phyloP scores from a whole-genome alignment of 2,329 filamentous ascomycete species.

The Cercospora beticola region DNA sequence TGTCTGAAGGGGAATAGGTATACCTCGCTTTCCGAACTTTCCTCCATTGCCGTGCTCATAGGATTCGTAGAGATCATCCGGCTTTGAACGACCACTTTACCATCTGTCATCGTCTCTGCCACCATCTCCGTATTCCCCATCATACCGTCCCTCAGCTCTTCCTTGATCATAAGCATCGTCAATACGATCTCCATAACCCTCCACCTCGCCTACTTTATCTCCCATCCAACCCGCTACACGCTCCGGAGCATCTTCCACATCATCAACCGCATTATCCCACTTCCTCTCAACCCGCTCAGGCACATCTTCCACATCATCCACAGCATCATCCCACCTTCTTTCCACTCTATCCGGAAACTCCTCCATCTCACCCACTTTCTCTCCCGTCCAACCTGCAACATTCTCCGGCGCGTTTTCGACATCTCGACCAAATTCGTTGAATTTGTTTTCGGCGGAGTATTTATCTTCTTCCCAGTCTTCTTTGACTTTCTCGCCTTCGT shows the following conservation, averaged over 20 bases:
- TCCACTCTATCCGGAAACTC: constrained; percentile 40
- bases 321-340: constrained; percentile 37
- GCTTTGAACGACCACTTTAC: not conserved
- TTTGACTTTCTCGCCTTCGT: constrained; percentile 46
- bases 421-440: constrained; percentile 27
- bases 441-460: constrained; percentile 13
- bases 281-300: constrained; percentile 37
- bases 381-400: constrained; percentile 46
- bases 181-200: constrained; percentile 42
- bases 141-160: constrained; percentile 35
- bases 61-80: not conserved
- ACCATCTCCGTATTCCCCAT: constrained; percentile 10
- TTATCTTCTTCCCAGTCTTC: constrained; percentile 29
- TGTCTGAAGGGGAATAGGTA: not conserved
- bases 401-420: constrained; percentile 46
- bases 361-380: constrained; percentile 45
- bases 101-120: constrained; percentile 16
- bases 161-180: constrained; percentile 48
- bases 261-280: constrained; percentile 37
- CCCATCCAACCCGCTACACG: constrained; percentile 39
- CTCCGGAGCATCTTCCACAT: constrained; percentile 40
- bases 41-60: constrained; percentile 1
- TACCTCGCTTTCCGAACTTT: not conserved
- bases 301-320: constrained; percentile 45
- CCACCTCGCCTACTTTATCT: constrained; percentile 44